Percentiles rank a stretch among this genome's conserved stretches.
phyloP scores from a whole-genome alignment of 2,329 filamentous ascomycete species.

The Septoria linicola region DNA sequence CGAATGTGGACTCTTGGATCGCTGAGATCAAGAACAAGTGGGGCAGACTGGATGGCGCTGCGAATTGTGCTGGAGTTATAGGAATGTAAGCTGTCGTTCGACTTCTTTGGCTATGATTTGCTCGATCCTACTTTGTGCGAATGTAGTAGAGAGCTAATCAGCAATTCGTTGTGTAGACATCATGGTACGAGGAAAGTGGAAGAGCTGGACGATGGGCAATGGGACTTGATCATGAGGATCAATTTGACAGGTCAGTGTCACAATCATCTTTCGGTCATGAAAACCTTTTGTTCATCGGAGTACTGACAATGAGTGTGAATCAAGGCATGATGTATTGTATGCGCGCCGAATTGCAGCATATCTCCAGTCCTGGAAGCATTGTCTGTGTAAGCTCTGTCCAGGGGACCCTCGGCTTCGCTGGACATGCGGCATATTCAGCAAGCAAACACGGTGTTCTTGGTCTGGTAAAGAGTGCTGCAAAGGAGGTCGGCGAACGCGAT shows the following conservation, averaged over 20 bases:
- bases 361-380: conserved; percentile 55
- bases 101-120: too few relatives aligned
- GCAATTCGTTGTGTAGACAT: conserved; percentile 14
- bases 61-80: conserved; percentile 47
- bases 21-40: conserved; percentile 37
- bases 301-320: conserved; percentile 1
- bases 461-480: conserved; percentile 32
- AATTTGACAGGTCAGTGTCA: conserved; percentile 32
- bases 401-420: conserved; percentile 43
- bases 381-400: conserved; percentile 46
- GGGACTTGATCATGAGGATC: conserved; percentile 39
- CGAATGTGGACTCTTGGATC: conserved; percentile 39
- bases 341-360: conserved; percentile 49
- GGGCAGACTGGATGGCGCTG: conserved; percentile 43
- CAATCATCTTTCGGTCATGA: background rate
- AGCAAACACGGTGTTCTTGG: conserved; percentile 34
- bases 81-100: conserved; percentile 17
- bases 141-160: too few relatives aligned
- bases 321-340: conserved; percentile 51
- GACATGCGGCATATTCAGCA: conserved; percentile 32
- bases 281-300: conserved; percentile 22
- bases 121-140: background rate
- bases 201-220: conserved; percentile 38
- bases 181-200: conserved; percentile 30
- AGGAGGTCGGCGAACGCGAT: conserved; percentile 32